Base-by-base conservation (phyloP, 768 basidiomycete genomes). In the Chalciporus pseudorubinellus region DNA sequence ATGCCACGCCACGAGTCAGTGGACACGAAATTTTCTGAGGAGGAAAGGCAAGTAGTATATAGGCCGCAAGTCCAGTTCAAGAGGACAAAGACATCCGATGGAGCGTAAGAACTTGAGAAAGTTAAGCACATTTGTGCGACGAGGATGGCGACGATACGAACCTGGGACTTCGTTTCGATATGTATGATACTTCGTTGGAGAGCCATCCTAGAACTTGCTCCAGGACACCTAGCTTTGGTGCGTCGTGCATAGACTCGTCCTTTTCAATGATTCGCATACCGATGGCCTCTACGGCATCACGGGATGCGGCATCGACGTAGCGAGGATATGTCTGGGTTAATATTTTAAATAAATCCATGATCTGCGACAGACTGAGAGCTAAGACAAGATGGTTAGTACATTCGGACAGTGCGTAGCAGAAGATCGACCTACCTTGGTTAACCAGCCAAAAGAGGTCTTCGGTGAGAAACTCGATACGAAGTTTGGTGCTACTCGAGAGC, bases 121-220 rank as follows among this genome's bases (percentile, higher is more conserved):
- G 40, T 4, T 57, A 29, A 50, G 48, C 26, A 34, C 21, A 38
- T 31, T 11, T 19, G 44, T 6, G 12, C 19, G 34, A 46, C 40
- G 33, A 18, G 39, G 3, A 22, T 20, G 45, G 20, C n/a, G 44
- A 48, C 2, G 45, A 56, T 44, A 68, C 81, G 59, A 53, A 90
- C 89, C 80, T 81, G 57, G 81, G 68, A 8, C 75, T 71, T 31
- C 74, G 74, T 59, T 80, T 85, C 3, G 79, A 70, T 18, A 86
- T 72, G 41, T 74, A 78, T 4, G 76, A 75, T 1, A 83, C 81
- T 63, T 95, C 90, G 40, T 76, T 75, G 6, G 80, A 75, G 8
- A 91, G 71, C 90, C 91, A 95, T 39, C 80, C 87, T 31, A 92
- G 67, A 14, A 93, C 78, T 59, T 86, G 80, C 59, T 90, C 85